These are phyloP conservation scores for Nakazawaea ernobii DNA, from an alignment of 805 yeast species.

Conservation along the genomic window DNA sequence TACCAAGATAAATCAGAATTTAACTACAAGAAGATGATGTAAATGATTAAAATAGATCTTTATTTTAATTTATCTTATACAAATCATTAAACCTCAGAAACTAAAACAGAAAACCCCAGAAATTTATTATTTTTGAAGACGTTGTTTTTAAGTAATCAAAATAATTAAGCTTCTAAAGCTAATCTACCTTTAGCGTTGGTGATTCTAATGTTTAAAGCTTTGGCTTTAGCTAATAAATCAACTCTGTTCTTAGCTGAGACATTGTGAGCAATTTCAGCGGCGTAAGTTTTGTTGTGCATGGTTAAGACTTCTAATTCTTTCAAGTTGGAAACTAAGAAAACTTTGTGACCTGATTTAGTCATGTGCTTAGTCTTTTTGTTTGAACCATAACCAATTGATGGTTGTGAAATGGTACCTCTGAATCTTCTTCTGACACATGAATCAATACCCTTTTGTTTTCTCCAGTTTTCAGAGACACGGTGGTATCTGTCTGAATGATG, in stretches of 20 bases:
- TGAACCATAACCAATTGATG: slow-evolving; percentile 99
- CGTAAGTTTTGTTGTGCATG: slow-evolving; percentile 97
- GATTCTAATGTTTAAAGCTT: slow-evolving; percentile 96
- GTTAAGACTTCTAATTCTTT: slow-evolving; percentile 92
- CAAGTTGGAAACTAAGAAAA: slow-evolving; percentile 86
- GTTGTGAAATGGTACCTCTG: slow-evolving; percentile 99
- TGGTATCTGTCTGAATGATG: slow-evolving; percentile 99
- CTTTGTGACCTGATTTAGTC: slow-evolving; percentile 97
- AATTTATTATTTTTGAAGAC: not conserved
- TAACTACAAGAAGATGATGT: not conserved
- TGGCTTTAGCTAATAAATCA: slow-evolving; percentile 92
- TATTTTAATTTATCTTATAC: slow-evolving; percentile 4
- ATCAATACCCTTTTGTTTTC: slow-evolving; percentile 99
- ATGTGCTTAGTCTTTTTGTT: slow-evolving; percentile 97
- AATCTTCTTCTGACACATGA: slow-evolving; percentile 99
- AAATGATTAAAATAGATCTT: slow-evolving; percentile 5
- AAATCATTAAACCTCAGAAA: slow-evolving; percentile 7
- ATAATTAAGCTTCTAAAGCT: slow-evolving; percentile 86
- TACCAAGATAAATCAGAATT: not conserved
- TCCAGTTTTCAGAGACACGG: slow-evolving; percentile 99
- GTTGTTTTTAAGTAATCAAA: not conserved
- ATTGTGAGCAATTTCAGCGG: slow-evolving; percentile 99
- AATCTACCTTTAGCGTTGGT: slow-evolving; percentile 99
- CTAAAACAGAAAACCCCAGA: slow-evolving; percentile 5
- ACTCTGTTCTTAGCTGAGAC: slow-evolving; percentile 98